phyloP scores from a whole-genome alignment of 148 eudicot genomes.

The Linanthus parryae region DNA sequence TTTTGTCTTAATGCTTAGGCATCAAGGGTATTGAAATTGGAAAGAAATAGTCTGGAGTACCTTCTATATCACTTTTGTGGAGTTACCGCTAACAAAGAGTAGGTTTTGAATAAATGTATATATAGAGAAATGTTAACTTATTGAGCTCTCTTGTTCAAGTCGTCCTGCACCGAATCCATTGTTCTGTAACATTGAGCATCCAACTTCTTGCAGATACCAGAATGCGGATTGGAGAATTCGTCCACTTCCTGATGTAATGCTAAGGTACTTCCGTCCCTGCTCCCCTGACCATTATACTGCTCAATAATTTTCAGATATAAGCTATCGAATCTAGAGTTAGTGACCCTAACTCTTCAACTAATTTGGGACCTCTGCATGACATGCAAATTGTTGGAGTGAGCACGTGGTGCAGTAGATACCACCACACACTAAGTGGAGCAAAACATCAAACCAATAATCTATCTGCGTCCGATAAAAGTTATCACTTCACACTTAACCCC shows the following conservation, averaged over 20 bases:
- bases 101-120: conserved; percentile 17
- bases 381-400: too few relatives aligned
- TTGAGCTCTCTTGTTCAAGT: background rate
- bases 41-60: conserved; percentile 83
- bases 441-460: too few relatives aligned
- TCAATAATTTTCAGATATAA: too few relatives aligned
- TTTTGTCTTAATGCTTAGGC: conserved; percentile 41
- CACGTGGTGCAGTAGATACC: too few relatives aligned
- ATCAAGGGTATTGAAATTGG: conserved; percentile 84
- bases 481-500: too few relatives aligned
- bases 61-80: conserved; percentile 76
- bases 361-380: too few relatives aligned
- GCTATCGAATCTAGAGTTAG: too few relatives aligned
- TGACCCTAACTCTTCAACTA: too few relatives aligned
- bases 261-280: conserved; percentile 71
- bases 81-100: conserved; percentile 94
- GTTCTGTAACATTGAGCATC: conserved; percentile 1
- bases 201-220: conserved; percentile 64
- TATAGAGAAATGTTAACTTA: background rate
- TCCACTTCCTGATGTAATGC: conserved; percentile 88
- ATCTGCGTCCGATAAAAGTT: too few relatives aligned
- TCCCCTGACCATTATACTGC: too few relatives aligned
- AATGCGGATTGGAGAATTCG: conserved; percentile 99
- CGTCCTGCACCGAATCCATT: too few relatives aligned
- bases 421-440: too few relatives aligned